Base-by-base conservation (phyloP, 495 filamentous ascomycete species). In the Penicillium samsonianum region DNA sequence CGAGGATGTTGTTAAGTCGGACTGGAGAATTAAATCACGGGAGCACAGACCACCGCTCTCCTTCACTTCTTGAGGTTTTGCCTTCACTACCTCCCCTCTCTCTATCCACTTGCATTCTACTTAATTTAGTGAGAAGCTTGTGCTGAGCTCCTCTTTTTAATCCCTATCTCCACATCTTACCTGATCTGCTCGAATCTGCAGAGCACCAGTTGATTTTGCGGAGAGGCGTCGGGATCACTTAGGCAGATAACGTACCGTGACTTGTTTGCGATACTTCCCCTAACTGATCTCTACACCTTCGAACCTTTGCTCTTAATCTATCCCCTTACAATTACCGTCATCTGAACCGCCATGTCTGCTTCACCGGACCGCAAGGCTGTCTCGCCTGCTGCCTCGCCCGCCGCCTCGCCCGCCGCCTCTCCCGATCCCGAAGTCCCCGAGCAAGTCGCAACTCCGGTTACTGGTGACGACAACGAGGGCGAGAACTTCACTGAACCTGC, bases 321-420 rank as follows among this genome's bases (percentile, higher is more conserved):
- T 26, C 12, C 52, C 6, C 17, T 45, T 22, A 14, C 30, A 25
- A 28, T 17, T 57, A 56, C 43, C 31, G 30, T 38, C 17, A 19
- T 25, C 45, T 19, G 9, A 28, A 35, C 14, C 58, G 63, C 55
- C 23, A 78, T 81, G 77, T 78, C 74, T 48, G 73, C 70, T 12
- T 75, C 75, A 22, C 73, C 74, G 7, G 73, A 77, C 53, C 61
- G 53, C 33, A 64, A 71, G 19, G 52, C 58, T 14, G 59, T 46
- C 26, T 67, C 69, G 8, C 65, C 65, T 3, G 65, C 61, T 26
- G 63, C 57, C 6, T 61, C 65, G 3, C 60, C 62, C 40, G 60
- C 61, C 30, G 63, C 57, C 26, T 67, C 69, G 8, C 65, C 65
- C 3, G 65, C 61, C 30, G 63, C 57, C 6, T 61, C 65, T 4